Base-by-base conservation (phyloP, 805 yeast genomes). In the Maudiozyma saulgeensis region DNA sequence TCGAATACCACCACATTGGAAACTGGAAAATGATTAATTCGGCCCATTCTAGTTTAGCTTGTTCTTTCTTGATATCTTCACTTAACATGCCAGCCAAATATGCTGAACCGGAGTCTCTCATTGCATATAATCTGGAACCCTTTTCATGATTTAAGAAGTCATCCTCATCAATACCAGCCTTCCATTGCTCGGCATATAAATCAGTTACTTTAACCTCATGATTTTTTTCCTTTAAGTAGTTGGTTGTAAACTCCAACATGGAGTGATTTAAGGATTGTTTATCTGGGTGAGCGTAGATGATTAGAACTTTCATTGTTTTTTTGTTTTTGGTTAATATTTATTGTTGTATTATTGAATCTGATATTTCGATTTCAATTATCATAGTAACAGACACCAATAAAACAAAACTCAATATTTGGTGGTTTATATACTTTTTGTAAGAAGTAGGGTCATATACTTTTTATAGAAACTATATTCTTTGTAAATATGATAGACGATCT, bases 1-100 rank as follows among this genome's bases (percentile, higher is more conserved):
- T 53, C 3, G 53, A 32, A 47, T 48, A 62, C 67, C 68, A 64
- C 67, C 68, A 64, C 3, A 60, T 16, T 19, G 67, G 67, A 50
- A 62, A 62, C 40, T 53, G 60, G 34, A 61, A 56, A 25, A 64
- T 52, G 12, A 63, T 49, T 9, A 48, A 12, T 46, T 63, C 68
- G 11, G 64, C 64, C 67, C 67, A 64, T 25, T 47, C 28, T 6
- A 61, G 47, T 39, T 63, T 63, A 31, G 57, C 56, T 40, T 64
- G 68, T 46, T 58, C 68, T 6, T 40, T 51, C 26, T 50, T 35
- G 15, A 63, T 66, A 46, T 64, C 68, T 1, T 49, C 52, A 15
- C 67, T 61, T 28, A 63, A 45, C n/a, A 37, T 34, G n/a, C 52
- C 49, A 26, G 42, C 34, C 1, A 37, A 23, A 25, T 43, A 53